Conservation (phyloP, 1,284 basidiomycete species). For the Boletus mariae region DNA sequence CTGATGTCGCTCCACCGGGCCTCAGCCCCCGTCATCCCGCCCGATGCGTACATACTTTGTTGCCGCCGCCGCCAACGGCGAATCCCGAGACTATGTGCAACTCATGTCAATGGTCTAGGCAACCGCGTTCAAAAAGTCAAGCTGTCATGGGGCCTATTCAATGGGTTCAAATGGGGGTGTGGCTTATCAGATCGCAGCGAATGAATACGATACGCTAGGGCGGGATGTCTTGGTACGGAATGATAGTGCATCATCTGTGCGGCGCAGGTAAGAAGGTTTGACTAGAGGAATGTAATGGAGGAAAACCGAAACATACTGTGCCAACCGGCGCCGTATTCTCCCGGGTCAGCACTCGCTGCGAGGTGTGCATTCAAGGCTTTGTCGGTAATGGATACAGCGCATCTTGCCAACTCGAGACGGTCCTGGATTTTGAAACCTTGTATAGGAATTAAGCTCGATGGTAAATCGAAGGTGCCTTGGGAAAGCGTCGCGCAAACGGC, state of each 20-base stretch:
- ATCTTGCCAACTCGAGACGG: background rate
- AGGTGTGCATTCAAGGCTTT: constrained; percentile 1
- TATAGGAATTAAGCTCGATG: background rate
- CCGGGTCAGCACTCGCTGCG: background rate
- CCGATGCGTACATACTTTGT: background rate
- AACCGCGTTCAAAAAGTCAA: constrained; percentile 31
- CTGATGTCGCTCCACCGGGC: background rate
- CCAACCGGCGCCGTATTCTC: constrained; percentile 9
- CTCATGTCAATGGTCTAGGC: constrained; percentile 36
- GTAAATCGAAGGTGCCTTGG: background rate
- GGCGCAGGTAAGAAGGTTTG: constrained; percentile 19
- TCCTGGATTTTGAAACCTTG: background rate
- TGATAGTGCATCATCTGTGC: background rate
- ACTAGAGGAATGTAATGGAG: constrained; percentile 10
- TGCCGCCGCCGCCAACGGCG: background rate
- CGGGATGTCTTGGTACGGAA: background rate
- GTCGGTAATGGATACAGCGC: background rate
- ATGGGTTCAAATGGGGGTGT: background rate
- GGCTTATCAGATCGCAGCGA: background rate
- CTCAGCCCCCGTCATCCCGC: no score
- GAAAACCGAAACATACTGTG: constrained; percentile 6
- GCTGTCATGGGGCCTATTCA: background rate
- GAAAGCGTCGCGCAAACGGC: background rate
- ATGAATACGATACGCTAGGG: constrained; percentile 1
- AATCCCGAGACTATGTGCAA: constrained; percentile 7